These are phyloP conservation scores for Shiraia sp. DNA, from an alignment of 2,329 filamentous ascomycete genomes.

Conservation along the genomic window DNA sequence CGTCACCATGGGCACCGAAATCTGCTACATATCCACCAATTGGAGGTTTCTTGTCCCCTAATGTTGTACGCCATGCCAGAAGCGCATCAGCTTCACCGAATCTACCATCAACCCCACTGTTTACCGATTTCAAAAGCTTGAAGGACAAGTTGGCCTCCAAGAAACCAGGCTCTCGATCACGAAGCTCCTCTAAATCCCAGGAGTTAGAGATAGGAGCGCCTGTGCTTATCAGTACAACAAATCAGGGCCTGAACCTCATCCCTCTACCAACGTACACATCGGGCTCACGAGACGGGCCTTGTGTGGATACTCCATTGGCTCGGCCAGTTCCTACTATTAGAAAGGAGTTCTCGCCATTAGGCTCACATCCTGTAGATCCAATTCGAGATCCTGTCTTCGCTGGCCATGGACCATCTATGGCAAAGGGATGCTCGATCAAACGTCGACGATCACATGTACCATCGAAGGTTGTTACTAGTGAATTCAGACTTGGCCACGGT, in stretches of 20 bases:
- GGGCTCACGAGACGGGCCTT: slow-evolving; percentile 17
- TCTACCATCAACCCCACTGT: slow-evolving; percentile 29
- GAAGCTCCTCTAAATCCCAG: slow-evolving; percentile 25
- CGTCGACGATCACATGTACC: slow-evolving; percentile 30
- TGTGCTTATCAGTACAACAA: slow-evolving; percentile 36
- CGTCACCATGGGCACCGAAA: slow-evolving; percentile 26
- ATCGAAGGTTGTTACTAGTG: slow-evolving; percentile 14
- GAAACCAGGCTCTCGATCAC: slow-evolving; percentile 26
- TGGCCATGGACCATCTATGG: slow-evolving; percentile 12
- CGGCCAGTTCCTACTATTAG: slow-evolving; percentile 17
- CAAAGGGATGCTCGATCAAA: slow-evolving; percentile 6
- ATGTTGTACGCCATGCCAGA: slow-evolving; percentile 29
- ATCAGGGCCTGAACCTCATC: slow-evolving; percentile 33
- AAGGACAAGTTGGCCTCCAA: slow-evolving; percentile 38
- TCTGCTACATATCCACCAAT: slow-evolving; percentile 36
- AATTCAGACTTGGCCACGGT: slow-evolving; percentile 17
- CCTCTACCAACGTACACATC: slow-evolving; percentile 39
- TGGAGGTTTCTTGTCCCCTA: slow-evolving; percentile 25
- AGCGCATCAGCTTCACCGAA: slow-evolving; percentile 38
- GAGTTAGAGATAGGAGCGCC: slow-evolving; percentile 40
- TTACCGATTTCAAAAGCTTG: slow-evolving; percentile 35
- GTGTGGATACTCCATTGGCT: slow-evolving; percentile 3
- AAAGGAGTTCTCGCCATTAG: slow-evolving; percentile 34
- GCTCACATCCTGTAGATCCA: slow-evolving; percentile 37
- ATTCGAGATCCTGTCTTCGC: slow-evolving; percentile 16